Base-by-base conservation (phyloP, 331 rosid genomes). In the Quercus lobata region DNA sequence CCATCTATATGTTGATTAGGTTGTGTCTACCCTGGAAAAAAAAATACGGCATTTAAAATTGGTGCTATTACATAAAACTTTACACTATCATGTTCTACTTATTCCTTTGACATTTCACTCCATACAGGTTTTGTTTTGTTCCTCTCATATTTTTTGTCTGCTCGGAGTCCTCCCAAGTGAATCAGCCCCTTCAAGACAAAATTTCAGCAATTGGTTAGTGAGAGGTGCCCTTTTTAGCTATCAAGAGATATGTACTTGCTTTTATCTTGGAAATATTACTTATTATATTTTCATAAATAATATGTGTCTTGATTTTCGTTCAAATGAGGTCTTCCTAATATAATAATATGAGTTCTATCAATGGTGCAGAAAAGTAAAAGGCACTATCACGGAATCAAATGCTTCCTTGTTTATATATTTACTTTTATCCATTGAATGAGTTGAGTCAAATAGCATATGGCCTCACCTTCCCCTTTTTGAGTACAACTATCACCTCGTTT, bases 131-230 rank as follows among this genome's bases (percentile, higher is more conserved):
- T 87, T 89, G 89, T 84, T 88, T 89, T 61, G 89, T 94, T 65
- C 93, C 93, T 11, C 86, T 92, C 70, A 27, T 78, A 46, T 85
- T 94, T 81, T 90, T 83, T 78, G 75, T 79, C 55, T 88, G 87
- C 60, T 85, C 58, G 29, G 87, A 85, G 72, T 75, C 79, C 68
- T 25, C 57, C 76, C 76, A 78, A 83, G 83, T 69, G 72, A 90
- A 87, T 78, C 91, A 78, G 56, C 81, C 89, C 22, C 74, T 92
- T 72, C 85, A 88, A 79, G 87, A 87, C 78, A 90, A 90, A 79
- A 63, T 94, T 80, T 90, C 94, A 75, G 86, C 91, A 66, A 85
- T 92, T 76, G 98, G 98, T 94, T 71, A 91, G 98, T 85, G 69
- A 84, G 69, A 84, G 54, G 69, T 58, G 81, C 52, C 41, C 56